Evolutionary conservation across 208 protist genomes (phyloP).

Genomic region (Leishmania tarentolae): DNA sequence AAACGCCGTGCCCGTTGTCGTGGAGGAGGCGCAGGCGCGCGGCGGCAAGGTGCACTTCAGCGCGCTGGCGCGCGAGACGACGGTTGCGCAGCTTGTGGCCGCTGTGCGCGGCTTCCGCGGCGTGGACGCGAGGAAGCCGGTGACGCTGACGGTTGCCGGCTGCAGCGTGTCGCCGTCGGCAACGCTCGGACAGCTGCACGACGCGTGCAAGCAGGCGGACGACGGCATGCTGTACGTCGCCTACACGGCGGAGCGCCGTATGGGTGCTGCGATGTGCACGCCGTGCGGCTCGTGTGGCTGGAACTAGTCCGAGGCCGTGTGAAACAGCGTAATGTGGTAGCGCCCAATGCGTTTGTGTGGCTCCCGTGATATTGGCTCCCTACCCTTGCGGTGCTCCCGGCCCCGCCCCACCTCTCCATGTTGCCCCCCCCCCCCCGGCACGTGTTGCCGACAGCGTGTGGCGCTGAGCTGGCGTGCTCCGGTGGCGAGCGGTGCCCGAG

Average conservation of each 20-base stretch:
- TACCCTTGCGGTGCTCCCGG: too few relatives aligned
- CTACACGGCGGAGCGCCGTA: constrained; percentile 26
- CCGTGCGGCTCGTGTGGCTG: not conserved
- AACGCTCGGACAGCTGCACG: constrained; percentile 36
- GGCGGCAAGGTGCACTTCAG: constrained; percentile 39
- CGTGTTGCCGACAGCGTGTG: too few relatives aligned
- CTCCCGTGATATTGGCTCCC: too few relatives aligned
- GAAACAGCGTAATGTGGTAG: too few relatives aligned
- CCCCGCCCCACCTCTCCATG: not conserved
- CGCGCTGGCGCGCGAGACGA: constrained; percentile 30
- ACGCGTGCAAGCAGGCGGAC: constrained; percentile 31
- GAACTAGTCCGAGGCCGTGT: not conserved
- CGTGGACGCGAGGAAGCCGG: constrained; percentile 22
- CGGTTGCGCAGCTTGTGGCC: constrained; percentile 27
- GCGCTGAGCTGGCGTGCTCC: too few relatives aligned
- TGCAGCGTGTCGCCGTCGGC: constrained; percentile 26
- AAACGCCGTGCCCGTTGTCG: constrained; percentile 21
- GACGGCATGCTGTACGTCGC: constrained; percentile 45
- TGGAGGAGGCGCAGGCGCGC: constrained; percentile 19
- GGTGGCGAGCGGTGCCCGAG: too few relatives aligned
- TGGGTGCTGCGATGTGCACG: not conserved
- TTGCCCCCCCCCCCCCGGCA: too few relatives aligned
- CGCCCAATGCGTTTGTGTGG: too few relatives aligned
- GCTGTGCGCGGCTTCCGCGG: constrained; percentile 26
- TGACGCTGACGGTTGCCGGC: constrained; percentile 30